These are phyloP conservation scores for Bauhinia variegata DNA, from an alignment of 306 rosid species.

Conservation along the genomic window DNA sequence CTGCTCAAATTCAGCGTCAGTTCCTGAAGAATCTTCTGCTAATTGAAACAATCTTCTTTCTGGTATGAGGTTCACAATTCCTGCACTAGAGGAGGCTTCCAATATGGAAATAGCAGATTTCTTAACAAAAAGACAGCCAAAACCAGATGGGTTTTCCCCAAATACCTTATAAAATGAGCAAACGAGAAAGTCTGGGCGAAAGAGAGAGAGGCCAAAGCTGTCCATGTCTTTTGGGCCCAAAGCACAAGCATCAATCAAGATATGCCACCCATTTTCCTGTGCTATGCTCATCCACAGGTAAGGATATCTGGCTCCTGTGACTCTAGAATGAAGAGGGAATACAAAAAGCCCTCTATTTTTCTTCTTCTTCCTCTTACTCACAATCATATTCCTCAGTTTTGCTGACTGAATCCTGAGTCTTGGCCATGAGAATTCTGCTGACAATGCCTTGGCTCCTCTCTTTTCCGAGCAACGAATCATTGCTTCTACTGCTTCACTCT, in stretches of 20 bases:
- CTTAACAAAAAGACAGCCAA: constrained; percentile 86
- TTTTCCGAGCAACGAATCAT: constrained; percentile 65
- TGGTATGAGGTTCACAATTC: constrained; percentile 77
- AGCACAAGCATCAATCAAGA: constrained; percentile 86
- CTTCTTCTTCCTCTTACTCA: constrained; percentile 59
- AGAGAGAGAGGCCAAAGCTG: constrained; percentile 78
- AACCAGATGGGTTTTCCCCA: constrained; percentile 95
- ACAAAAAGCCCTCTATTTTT: constrained; percentile 77
- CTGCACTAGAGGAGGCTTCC: constrained; percentile 58
- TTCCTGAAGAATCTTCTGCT: constrained; percentile 61
- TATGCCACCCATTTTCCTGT: constrained; percentile 89
- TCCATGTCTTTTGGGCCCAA: constrained; percentile 93
- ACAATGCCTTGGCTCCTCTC: constrained; percentile 68
- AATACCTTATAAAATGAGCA: constrained; percentile 86
- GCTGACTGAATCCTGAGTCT: constrained; percentile 70
- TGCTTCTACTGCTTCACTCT: constrained; percentile 82
- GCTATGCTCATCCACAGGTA: constrained; percentile 87
- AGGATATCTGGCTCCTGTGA: constrained; percentile 90
- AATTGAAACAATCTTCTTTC: constrained; percentile 43
- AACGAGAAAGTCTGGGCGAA: constrained; percentile 78
- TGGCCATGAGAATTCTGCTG: constrained; percentile 95
- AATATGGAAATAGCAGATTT: constrained; percentile 62
- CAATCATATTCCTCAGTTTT: constrained; percentile 71
- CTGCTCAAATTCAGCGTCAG: constrained; percentile 51
- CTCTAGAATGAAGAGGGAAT: constrained; percentile 80